Evolutionary conservation across 2,329 filamentous ascomycete genomes (phyloP).

Genomic region (Fusarium bulbicola): DNA sequence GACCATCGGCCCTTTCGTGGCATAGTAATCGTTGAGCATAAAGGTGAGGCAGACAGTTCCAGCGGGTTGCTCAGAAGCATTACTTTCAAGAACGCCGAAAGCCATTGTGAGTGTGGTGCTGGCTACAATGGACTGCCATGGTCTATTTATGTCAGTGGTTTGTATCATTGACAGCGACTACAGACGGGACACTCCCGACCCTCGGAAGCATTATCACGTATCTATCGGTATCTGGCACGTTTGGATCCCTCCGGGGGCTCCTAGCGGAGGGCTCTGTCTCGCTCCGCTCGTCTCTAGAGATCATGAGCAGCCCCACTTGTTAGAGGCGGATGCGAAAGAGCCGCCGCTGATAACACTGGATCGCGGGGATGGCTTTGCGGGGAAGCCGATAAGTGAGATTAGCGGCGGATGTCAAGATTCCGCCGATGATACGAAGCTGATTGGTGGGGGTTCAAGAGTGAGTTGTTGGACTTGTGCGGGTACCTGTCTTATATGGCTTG

Average conservation of each 20-base stretch:
- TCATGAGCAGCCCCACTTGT: not conserved
- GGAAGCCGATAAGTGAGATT: not conserved
- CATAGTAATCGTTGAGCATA: slow-evolving; percentile 1
- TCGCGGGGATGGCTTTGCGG: not conserved
- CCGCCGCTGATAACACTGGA: not conserved
- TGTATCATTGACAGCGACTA: no score
- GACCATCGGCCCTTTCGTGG: not conserved
- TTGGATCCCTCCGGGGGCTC: not conserved
- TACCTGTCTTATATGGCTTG: not conserved
- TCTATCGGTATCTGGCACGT: not conserved
- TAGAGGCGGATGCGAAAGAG: not conserved
- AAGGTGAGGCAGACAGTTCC: not conserved
- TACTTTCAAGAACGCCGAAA: not conserved
- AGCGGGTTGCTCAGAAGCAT: not conserved
- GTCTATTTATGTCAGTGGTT: not conserved
- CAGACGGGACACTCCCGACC: not conserved
- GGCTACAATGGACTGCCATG: not conserved
- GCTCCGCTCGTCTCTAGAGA: not conserved
- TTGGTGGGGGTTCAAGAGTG: not conserved
- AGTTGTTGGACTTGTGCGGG: no score
- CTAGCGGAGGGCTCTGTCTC: not conserved
- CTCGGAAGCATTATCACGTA: no score
- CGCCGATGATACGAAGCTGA: not conserved
- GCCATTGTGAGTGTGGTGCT: not conserved
- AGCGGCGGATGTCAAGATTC: not conserved